These are phyloP conservation scores for Capronia coronata DNA, from an alignment of 2,329 filamentous ascomycete genomes.

Conservation along the genomic window DNA sequence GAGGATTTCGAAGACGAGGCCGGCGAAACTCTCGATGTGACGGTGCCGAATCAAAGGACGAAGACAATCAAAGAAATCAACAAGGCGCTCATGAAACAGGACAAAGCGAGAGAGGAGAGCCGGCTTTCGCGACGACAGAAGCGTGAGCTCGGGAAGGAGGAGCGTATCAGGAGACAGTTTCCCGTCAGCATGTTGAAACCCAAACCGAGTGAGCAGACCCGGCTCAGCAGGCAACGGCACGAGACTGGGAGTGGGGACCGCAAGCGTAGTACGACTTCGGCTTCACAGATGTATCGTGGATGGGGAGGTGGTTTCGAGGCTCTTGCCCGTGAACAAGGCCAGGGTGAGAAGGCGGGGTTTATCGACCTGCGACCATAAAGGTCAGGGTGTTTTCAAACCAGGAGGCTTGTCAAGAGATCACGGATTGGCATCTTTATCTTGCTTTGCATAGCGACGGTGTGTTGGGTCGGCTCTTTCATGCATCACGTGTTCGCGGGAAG, in stretches of 20 bases:
- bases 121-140: conserved; percentile 19
- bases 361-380: conserved; percentile 3
- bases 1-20: conserved; percentile 1
- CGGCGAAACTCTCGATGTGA: neutral
- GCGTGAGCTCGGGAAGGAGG: conserved; percentile 16
- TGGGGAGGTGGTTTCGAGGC: conserved; percentile 18
- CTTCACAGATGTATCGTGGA: conserved; percentile 3
- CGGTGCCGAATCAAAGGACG: neutral
- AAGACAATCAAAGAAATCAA: conserved; percentile 9
- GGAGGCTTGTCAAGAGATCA: too few relatives aligned
- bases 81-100: neutral
- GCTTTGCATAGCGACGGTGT: neutral
- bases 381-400: too few relatives aligned
- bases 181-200: conserved; percentile 13
- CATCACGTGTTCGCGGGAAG: neutral
- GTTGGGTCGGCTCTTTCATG: neutral
- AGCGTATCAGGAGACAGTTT: conserved; percentile 16
- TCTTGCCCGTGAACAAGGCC: conserved; percentile 3
- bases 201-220: neutral
- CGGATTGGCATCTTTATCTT: neutral
- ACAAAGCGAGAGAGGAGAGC: conserved; percentile 6
- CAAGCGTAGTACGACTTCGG: neutral
- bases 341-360: neutral
- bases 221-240: neutral
- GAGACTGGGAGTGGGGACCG: neutral